Base-by-base conservation (phyloP, 2,329 filamentous ascomycete species). In the Ramularia endophylla region DNA sequence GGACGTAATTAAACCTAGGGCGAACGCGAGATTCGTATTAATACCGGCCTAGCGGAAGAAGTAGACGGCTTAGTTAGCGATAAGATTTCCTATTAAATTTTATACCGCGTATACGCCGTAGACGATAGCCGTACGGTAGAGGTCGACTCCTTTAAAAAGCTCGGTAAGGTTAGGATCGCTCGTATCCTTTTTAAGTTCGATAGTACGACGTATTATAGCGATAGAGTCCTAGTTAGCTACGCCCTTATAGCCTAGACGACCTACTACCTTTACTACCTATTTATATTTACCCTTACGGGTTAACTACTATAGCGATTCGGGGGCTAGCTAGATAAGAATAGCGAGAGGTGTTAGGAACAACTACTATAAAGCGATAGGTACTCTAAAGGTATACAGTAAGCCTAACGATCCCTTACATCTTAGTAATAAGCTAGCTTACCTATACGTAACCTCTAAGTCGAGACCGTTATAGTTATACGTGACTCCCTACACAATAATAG, bases 41-140 rank as follows among this genome's bases (percentile, higher is more conserved):
- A 83, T 73, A 40, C 78, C 78, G 40, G 80, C 80, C 70, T 82
- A 72, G 48, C 68, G 66, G 57, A 81, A 81, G 61, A 81, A 81
- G 56, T 72, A 80, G 25, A 75, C 72, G 15, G 77, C 75, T 55
- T 81, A 77, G 51, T 80, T 80, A 53, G 78, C 77, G 44, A 81
- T 77, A 34, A 80, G 65, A 51, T 80, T 80, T 47, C 77, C 77
- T 3, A 75, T 73, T n/a, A 81, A 63, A 51, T 80, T 79, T 61
- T 80, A 76, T 20, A 74, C 69, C 2, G 73, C 70, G 57, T 78
- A 80, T 13, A 78, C 71, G 64, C 67, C 67, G 47, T 73, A 78
- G 11, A 75, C 71, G 55, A 77, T 74, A 46, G 71, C 53, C 19
- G 77, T 75, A 47, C 76, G 69, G 63, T 72, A 69, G 31, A 60